phyloP scores from a whole-genome alignment of 2,329 filamentous ascomycete species.

The Onygenales sp. region DNA sequence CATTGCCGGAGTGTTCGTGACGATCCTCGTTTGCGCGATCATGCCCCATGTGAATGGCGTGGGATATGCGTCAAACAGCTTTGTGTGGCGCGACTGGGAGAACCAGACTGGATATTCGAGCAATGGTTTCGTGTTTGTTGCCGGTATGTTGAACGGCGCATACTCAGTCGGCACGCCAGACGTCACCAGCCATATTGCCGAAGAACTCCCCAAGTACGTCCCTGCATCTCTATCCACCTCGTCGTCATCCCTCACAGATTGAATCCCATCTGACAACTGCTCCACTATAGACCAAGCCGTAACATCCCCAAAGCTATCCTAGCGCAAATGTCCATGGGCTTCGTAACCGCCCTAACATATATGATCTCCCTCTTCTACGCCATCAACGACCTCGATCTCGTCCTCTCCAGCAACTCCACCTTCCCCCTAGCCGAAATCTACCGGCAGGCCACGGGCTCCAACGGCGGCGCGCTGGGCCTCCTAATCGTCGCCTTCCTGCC shows the following conservation, averaged over 20 bases:
- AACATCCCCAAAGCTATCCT: conserved; percentile 43
- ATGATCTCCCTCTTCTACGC: conserved; percentile 44
- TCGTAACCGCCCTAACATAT: conserved; percentile 38
- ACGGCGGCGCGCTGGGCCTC: conserved; percentile 47
- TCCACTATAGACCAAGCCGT: conserved; percentile 21
- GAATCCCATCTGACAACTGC: conserved; percentile 1
- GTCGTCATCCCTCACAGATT: not conserved
- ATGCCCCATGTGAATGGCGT: conserved; percentile 41
- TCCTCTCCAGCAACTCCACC: conserved; percentile 29
- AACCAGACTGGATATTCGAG: conserved; percentile 34
- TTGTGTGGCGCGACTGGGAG: conserved; percentile 49
- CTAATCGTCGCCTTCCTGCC: conserved; percentile 49
- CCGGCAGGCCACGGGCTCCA: conserved; percentile 37
- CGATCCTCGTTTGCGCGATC: conserved; percentile 43
- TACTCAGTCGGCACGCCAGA: conserved; percentile 60
- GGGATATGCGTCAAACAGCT: conserved; percentile 39
- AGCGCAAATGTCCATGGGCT: conserved; percentile 40
- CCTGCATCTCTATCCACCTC: not conserved
- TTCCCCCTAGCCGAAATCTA: conserved; percentile 42
- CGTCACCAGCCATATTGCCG: conserved; percentile 54
- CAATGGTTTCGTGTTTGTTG: conserved; percentile 54
- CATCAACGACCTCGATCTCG: conserved; percentile 35
- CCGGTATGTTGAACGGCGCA: conserved; percentile 60
- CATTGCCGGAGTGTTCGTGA: conserved; percentile 42
- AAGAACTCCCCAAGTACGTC: conserved; percentile 47